Evolutionary conservation across 768 basidiomycete species (phyloP).

Genomic region (Boletus patriciae): DNA sequence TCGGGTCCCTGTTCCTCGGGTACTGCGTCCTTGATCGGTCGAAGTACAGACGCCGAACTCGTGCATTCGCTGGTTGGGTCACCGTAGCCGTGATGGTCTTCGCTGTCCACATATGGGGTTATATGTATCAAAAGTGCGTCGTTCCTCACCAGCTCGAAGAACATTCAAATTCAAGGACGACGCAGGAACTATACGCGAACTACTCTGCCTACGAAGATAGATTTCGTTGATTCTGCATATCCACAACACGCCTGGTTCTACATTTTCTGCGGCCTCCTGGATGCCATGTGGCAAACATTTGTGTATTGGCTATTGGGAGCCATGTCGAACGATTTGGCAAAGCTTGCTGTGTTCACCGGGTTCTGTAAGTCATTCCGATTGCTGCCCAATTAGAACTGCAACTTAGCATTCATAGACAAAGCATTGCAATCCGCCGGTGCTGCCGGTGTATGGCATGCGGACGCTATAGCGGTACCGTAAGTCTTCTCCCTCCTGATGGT

Average conservation of each 20-base stretch:
- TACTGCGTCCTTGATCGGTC: constrained; percentile 58
- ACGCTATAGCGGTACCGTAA: constrained; percentile 61
- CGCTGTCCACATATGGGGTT: constrained; percentile 72
- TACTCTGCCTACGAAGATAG: constrained; percentile 51
- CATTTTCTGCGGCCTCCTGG: constrained; percentile 72
- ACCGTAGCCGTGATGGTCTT: constrained; percentile 65
- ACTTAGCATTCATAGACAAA: constrained; percentile 49
- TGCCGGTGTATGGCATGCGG: constrained; percentile 70
- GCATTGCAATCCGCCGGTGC: constrained; percentile 76
- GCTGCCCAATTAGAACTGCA: not conserved
- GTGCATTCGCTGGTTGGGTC: constrained; percentile 70
- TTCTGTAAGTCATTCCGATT: constrained; percentile 59
- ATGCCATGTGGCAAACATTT: constrained; percentile 84
- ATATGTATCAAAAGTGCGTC: constrained; percentile 68
- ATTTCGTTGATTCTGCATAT: constrained; percentile 58
- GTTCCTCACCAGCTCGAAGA: not conserved
- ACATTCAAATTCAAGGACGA: not conserved
- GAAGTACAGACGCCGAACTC: constrained; percentile 56
- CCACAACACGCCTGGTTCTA: constrained; percentile 58
- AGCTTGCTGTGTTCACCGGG: constrained; percentile 77
- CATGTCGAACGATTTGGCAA: constrained; percentile 80
- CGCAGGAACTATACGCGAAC: constrained; percentile 59
- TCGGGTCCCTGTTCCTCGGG: constrained; percentile 73
- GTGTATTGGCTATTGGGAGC: constrained; percentile 84
- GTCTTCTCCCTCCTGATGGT: constrained; percentile 25